A percentile compares a stretch with the other conserved stretches of the same genome.
phyloP scores from a whole-genome alignment of 345 rosid species.

The Orychophragmus violaceus region DNA sequence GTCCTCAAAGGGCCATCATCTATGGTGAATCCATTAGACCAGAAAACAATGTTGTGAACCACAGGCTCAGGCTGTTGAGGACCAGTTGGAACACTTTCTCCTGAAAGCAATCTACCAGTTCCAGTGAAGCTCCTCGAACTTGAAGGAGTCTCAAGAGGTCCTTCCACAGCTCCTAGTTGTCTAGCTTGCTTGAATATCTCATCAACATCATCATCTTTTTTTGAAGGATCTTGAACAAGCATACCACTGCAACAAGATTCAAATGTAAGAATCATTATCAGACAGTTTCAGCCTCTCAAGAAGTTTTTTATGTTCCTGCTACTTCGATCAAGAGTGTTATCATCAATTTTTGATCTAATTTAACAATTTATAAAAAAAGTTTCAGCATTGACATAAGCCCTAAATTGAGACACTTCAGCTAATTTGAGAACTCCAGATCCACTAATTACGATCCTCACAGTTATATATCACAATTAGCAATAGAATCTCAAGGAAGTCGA shows the following conservation, averaged over 20 bases:
- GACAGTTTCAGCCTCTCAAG: too few relatives aligned
- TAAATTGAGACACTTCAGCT: too few relatives aligned
- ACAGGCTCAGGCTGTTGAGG: slow-evolving; percentile 82
- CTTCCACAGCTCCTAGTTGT: slow-evolving; percentile 89
- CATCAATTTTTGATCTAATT: too few relatives aligned
- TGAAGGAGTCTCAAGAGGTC: slow-evolving; percentile 66
- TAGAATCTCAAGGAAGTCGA: neutral
- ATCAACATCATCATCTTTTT: slow-evolving; percentile 83
- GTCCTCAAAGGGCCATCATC: slow-evolving; percentile 87
- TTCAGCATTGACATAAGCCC: too few relatives aligned
- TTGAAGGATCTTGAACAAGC: slow-evolving; percentile 93
- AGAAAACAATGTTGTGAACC: slow-evolving; percentile 78
- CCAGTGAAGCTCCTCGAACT: slow-evolving; percentile 81
- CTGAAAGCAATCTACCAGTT: slow-evolving; percentile 75
- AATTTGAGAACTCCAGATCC: slow-evolving; percentile 24
- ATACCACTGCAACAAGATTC: slow-evolving; percentile 55
- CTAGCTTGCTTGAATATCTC: slow-evolving; percentile 87
- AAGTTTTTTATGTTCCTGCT: too few relatives aligned
- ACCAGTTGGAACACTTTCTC: slow-evolving; percentile 61
- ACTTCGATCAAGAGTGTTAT: too few relatives aligned
- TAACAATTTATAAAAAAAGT: too few relatives aligned
- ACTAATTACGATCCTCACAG: neutral
- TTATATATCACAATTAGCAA: neutral
- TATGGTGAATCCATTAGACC: slow-evolving; percentile 94
- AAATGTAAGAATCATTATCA: neutral